Conservation (phyloP, 306 rosid genomes). For the Albizia julibrissin region DNA sequence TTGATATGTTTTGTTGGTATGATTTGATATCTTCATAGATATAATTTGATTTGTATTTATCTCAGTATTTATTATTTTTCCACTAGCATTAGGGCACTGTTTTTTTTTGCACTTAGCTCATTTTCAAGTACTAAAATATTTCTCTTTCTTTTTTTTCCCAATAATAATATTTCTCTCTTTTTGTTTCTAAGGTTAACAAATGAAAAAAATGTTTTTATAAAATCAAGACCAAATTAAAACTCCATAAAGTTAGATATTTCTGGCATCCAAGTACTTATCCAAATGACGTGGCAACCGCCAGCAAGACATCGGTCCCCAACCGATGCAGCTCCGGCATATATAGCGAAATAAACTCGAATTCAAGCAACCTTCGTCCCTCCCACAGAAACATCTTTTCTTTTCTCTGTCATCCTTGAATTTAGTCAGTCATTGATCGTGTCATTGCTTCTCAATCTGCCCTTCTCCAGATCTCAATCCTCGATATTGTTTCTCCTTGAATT, state of each 20-base stretch:
- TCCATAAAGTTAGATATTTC: neutral
- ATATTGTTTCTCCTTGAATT: neutral
- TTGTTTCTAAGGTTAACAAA: no score
- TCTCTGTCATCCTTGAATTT: neutral
- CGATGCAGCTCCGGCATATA: neutral
- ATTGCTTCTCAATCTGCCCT: neutral
- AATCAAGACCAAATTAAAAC: no score
- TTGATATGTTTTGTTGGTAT: no score
- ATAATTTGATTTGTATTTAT: no score
- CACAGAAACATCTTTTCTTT: neutral
- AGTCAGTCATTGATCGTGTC: neutral
- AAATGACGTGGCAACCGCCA: neutral
- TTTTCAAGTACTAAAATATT: no score
- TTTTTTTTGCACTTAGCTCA: no score
- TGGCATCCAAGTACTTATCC: neutral
- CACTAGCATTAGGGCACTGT: no score
- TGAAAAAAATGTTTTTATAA: no score
- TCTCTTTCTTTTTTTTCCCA: no score
- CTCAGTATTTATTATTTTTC: no score
- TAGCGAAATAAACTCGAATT: neutral
- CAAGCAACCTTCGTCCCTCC: neutral
- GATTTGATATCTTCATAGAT: no score
- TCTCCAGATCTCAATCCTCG: constrained; percentile 15
- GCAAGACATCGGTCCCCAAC: neutral
- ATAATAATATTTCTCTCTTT: no score